phyloP scores from a whole-genome alignment of 2,329 filamentous ascomycete genomes.

The Eutypella sp. region DNA sequence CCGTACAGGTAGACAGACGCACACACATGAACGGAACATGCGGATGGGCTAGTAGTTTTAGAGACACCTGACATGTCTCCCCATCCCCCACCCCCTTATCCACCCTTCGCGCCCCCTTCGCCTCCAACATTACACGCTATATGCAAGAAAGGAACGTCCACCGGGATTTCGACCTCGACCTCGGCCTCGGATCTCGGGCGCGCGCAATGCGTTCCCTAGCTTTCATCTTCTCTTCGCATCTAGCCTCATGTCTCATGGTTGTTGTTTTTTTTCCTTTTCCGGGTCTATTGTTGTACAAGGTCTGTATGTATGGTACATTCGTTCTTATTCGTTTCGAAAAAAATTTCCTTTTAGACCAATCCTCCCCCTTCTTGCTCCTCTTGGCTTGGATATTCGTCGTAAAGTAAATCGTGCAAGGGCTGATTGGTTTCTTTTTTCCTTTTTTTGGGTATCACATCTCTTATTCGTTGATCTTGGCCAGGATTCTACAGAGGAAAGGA shows the following conservation, averaged over 20 bases:
- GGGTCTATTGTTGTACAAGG: slow-evolving; percentile 22
- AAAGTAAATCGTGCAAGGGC: slow-evolving; percentile 17
- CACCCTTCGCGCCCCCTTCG: not conserved
- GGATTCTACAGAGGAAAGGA: slow-evolving; percentile 56
- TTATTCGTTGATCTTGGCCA: slow-evolving; percentile 98
- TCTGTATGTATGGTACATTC: too few relatives aligned
- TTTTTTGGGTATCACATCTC: slow-evolving; percentile 18
- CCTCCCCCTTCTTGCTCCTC: too few relatives aligned
- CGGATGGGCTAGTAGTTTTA: not conserved
- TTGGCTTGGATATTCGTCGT: too few relatives aligned
- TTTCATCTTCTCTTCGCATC: slow-evolving; percentile 1
- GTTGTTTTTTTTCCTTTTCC: not conserved
- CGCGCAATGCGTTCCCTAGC: too few relatives aligned
- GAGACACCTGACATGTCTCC: not conserved
- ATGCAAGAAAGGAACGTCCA: slow-evolving; percentile 5
- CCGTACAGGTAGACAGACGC: too few relatives aligned
- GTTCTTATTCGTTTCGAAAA: too few relatives aligned
- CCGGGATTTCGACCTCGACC: too few relatives aligned
- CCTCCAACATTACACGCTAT: slow-evolving; percentile 1
- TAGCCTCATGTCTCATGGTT: slow-evolving; percentile 9
- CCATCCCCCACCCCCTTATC: not conserved
- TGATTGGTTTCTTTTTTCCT: slow-evolving; percentile 12
- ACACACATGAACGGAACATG: too few relatives aligned
- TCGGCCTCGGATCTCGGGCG: too few relatives aligned
- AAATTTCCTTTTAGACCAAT: too few relatives aligned